These are phyloP conservation scores for Neoascochyta sp. DNA, from an alignment of 2,329 filamentous ascomycete species.

Conservation along the genomic window DNA sequence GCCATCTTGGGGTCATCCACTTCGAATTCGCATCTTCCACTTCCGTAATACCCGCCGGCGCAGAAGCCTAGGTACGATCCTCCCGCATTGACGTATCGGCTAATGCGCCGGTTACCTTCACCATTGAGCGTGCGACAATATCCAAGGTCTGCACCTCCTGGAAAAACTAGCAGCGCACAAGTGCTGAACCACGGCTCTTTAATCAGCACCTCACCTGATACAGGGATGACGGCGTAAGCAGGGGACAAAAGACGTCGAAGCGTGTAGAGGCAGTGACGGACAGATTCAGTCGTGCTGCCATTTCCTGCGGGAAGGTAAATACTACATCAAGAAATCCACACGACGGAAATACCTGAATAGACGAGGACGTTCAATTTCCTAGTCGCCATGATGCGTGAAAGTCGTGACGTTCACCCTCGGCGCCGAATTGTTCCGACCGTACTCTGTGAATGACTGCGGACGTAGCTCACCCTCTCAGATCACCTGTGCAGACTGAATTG, in stretches of 20 bases:
- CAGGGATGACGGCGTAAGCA: conserved; percentile 87
- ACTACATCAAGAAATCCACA: background rate
- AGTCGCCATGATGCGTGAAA: conserved; percentile 52
- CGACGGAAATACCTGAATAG: conserved; percentile 75
- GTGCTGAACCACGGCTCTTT: conserved; percentile 88
- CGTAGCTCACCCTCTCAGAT: conserved; percentile 3
- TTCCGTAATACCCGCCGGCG: conserved; percentile 90
- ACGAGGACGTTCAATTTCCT: conserved; percentile 86
- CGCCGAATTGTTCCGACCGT: conserved; percentile 26
- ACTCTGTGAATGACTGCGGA: conserved; percentile 15
- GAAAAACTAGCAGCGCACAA: conserved; percentile 86
- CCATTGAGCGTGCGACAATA: conserved; percentile 89
- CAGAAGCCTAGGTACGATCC: conserved; percentile 89
- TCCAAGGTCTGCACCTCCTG: conserved; percentile 87
- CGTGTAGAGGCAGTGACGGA: conserved; percentile 83
- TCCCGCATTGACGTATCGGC: conserved; percentile 78
- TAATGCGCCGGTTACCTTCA: conserved; percentile 77
- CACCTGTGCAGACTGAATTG: too few relatives aligned
- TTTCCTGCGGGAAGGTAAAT: conserved; percentile 54
- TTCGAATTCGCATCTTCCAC: conserved; percentile 81
- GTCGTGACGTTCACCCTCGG: conserved; percentile 22
- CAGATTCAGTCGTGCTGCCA: conserved; percentile 82
- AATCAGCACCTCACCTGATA: conserved; percentile 72
- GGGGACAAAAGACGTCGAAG: conserved; percentile 81
- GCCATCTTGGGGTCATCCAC: conserved; percentile 76